Evolutionary conservation across 108 stramenopile genomes (phyloP), one percentile per base, ranked within the genome.

Genomic region (Cyclostephanos tholiformis): DNA sequence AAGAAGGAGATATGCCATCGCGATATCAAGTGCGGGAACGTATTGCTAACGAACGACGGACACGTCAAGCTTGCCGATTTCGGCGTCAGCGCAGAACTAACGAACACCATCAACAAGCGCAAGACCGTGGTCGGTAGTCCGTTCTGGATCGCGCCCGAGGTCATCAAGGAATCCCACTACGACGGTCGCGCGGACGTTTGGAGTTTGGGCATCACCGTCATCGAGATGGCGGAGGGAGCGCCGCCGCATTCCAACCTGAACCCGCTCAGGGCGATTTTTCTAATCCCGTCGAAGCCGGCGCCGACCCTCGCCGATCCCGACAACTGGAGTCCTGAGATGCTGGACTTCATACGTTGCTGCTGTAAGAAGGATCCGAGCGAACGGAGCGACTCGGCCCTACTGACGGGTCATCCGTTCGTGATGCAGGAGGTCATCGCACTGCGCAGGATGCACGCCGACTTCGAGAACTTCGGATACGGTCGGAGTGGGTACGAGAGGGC

Each of bases 71-170:
- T 97, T 6, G 95, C 95, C 10, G 96, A 97, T 83, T 97, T 97
- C 82, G 96, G 96, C 41, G 96, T 97, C 10, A 87, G 88, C 27
- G 96, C 97, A 4, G 91, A 96, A 68, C 78, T 99, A 67, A 97
- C 88, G 11, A 93, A 97, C 76, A 97, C 97, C 22, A 62, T 95
- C 17, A 97, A 95, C 68, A 98, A 98, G 76, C 88, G 97, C 36
- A 94, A 96, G 73, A 98, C 98, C 17, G 94, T 98, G 43, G 98
- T 98, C 9, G 99, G 99, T 20, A 92, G 95, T 56, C 99, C 99
- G 7, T 99, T 96, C 85, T 99, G 98, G 98, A 99, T 99, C 97
- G 98, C 98, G 2, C 98, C 98, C 0, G 98, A 97, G 63, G 95
- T 97, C 39, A 96, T 97, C 70, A 85, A 89, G 67, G 97, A 98